These are phyloP conservation scores for Dacryopinax spathularia DNA, from an alignment of 768 basidiomycete species.

Conservation along the genomic window DNA sequence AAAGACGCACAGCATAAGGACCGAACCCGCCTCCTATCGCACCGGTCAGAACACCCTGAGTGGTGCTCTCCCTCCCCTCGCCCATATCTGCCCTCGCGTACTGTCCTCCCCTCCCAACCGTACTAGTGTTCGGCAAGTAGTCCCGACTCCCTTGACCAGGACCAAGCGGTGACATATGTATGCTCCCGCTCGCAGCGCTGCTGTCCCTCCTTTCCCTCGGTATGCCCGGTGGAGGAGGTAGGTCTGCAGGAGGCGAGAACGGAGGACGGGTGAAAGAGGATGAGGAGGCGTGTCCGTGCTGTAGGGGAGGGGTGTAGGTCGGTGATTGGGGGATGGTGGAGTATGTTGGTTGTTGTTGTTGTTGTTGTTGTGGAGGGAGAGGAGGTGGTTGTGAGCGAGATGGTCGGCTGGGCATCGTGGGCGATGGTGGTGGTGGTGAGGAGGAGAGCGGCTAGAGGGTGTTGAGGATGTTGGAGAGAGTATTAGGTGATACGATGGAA, in stretches of 20 bases:
- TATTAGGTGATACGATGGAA: too few species aligned
- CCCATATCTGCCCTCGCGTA: not conserved
- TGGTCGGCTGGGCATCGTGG: not conserved
- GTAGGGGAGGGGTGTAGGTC: not conserved
- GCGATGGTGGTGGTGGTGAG: not conserved
- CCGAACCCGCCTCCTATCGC: slow-evolving; percentile 69
- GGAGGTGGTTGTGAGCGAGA: not conserved
- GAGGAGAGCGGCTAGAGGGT: not conserved
- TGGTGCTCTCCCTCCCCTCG: slow-evolving; percentile 39
- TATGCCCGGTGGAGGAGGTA: not conserved
- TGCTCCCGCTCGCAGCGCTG: not conserved
- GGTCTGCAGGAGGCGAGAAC: not conserved
- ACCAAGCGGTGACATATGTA: not conserved
- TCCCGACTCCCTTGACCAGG: not conserved
- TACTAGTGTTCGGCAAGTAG: not conserved
- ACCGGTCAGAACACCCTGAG: slow-evolving; percentile 63
- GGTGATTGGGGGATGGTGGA: not conserved
- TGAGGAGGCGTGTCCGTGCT: not conserved
- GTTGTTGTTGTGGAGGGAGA: not conserved
- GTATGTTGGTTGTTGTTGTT: not conserved
- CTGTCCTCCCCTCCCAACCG: not conserved
- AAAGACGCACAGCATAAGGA: slow-evolving; percentile 58
- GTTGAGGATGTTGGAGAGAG: not conserved
- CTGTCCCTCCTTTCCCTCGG: not conserved
- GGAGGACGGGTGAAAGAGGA: not conserved